Conservation (phyloP, 768 basidiomycete species). For the Russula abietina region DNA sequence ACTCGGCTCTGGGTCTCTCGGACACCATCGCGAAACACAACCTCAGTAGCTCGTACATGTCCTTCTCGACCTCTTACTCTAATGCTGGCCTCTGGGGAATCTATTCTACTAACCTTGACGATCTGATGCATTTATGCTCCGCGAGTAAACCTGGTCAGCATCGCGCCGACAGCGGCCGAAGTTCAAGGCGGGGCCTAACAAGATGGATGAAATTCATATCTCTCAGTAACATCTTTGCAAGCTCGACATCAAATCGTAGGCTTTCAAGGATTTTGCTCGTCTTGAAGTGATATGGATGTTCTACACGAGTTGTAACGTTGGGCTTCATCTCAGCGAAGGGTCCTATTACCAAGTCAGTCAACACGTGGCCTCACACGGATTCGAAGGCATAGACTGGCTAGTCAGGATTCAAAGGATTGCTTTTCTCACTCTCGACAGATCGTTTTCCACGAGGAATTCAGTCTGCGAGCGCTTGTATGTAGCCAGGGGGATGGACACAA, state of each 20-base stretch:
- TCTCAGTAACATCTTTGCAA: conserved; percentile 3
- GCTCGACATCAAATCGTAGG: background rate
- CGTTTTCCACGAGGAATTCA: background rate
- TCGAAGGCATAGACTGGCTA: background rate
- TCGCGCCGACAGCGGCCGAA: conserved; percentile 55
- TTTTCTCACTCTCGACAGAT: background rate
- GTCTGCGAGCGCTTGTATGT: background rate
- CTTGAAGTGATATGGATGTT: background rate
- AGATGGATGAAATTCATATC: conserved; percentile 11
- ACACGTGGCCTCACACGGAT: no score
- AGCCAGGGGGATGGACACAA: background rate
- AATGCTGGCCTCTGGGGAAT: conserved; percentile 99
- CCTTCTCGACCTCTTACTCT: conserved; percentile 97
- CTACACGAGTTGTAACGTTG: background rate
- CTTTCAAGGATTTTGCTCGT: background rate
- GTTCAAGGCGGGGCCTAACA: conserved; percentile 37
- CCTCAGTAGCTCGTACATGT: conserved; percentile 99
- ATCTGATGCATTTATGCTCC: conserved; percentile 86
- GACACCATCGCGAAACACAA: conserved; percentile 88
- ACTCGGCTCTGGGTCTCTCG: conserved; percentile 83
- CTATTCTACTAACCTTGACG: conserved; percentile 95
- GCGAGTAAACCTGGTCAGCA: conserved; percentile 93
- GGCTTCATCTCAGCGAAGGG: background rate
- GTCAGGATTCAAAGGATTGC: background rate
- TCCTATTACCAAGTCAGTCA: no score